A percentile compares a stretch with the other conserved stretches of the same genome.
These are phyloP conservation scores for Apiospora phragmitis DNA, from an alignment of 2,329 filamentous ascomycete genomes.

Conservation along the genomic window DNA sequence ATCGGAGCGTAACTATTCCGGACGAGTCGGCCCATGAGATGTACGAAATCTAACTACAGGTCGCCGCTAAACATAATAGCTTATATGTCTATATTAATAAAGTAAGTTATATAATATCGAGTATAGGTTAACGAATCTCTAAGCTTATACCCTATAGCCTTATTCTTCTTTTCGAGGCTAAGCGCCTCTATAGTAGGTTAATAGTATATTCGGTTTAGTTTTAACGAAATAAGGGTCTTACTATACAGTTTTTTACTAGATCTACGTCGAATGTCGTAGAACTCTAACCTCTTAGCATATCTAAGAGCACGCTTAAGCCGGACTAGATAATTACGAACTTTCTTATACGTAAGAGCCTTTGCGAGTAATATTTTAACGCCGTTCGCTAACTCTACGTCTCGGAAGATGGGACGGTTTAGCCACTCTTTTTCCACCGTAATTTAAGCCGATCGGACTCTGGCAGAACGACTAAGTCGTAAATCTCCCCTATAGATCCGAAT, in stretches of 20 bases:
- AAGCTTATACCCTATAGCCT: slow-evolving; percentile 15
- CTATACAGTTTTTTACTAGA: slow-evolving; percentile 27
- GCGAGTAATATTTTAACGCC: slow-evolving; percentile 22
- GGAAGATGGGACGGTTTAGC: slow-evolving; percentile 23
- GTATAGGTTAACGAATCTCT: slow-evolving; percentile 17
- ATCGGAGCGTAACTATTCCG: slow-evolving; percentile 13
- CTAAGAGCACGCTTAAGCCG: slow-evolving; percentile 31
- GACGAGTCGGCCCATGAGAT: slow-evolving; percentile 14
- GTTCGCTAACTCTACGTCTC: slow-evolving; percentile 12
- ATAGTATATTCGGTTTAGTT: neutral
- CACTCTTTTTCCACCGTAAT: slow-evolving; percentile 22
- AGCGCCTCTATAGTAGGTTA: slow-evolving; percentile 18
- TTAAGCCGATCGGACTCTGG: slow-evolving; percentile 14
- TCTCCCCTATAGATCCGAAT: slow-evolving; percentile 17
- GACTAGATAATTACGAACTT: slow-evolving; percentile 34
- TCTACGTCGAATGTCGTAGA: slow-evolving; percentile 25
- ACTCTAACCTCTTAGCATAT: slow-evolving; percentile 25
- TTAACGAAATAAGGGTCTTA: slow-evolving; percentile 16
- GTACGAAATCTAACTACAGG: slow-evolving; percentile 12
- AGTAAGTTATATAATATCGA: slow-evolving; percentile 15
- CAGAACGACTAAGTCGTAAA: slow-evolving; percentile 26
- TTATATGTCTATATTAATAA: slow-evolving; percentile 14
- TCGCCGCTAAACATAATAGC: slow-evolving; percentile 15
- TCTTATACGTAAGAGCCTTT: slow-evolving; percentile 38
- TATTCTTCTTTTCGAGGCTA: slow-evolving; percentile 17